Percentiles rank a stretch among this genome's conserved stretches.
These are phyloP conservation scores for Rhizoclosmatium sp. DNA, from an alignment of 192 early-diverging fungal genomes.

Conservation along the genomic window DNA sequence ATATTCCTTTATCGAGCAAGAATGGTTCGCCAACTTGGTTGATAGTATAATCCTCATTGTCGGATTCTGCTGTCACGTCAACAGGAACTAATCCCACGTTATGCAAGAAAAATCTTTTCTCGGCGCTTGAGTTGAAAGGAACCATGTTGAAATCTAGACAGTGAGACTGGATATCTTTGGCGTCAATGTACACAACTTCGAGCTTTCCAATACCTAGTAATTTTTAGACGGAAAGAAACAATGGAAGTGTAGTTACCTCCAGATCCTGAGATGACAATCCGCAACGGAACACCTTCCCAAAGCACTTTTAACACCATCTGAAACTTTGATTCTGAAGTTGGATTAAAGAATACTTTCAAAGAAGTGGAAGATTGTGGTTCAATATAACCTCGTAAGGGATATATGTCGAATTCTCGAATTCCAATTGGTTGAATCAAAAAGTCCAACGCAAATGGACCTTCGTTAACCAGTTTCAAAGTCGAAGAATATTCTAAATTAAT, in stretches of 20 bases:
- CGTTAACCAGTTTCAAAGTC: constrained; percentile 57
- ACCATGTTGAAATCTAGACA: constrained; percentile 72
- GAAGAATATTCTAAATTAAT: constrained; percentile 52
- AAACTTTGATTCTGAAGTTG: constrained; percentile 59
- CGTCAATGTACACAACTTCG: constrained; percentile 59
- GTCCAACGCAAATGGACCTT: constrained; percentile 65
- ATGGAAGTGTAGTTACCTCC: constrained; percentile 33
- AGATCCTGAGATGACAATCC: constrained; percentile 55
- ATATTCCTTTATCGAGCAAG: constrained; percentile 37
- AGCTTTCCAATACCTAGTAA: constrained; percentile 57
- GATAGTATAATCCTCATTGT: constrained; percentile 61
- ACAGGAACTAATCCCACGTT: constrained; percentile 68
- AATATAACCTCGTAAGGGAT: constrained; percentile 63
- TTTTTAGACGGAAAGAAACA: constrained; percentile 14
- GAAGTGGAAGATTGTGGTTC: constrained; percentile 46
- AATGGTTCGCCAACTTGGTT: constrained; percentile 57
- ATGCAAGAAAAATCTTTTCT: constrained; percentile 64
- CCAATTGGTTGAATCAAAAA: constrained; percentile 66
- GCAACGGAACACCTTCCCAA: constrained; percentile 62
- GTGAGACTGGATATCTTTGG: constrained; percentile 50
- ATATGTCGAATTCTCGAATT: constrained; percentile 61
- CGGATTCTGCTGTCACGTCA: constrained; percentile 46
- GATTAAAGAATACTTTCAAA: constrained; percentile 59
- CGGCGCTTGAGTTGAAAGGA: constrained; percentile 62
- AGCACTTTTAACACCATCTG: constrained; percentile 57